Conservation (phyloP, 164 flowering plant species). For the Brasenia schreberi region DNA sequence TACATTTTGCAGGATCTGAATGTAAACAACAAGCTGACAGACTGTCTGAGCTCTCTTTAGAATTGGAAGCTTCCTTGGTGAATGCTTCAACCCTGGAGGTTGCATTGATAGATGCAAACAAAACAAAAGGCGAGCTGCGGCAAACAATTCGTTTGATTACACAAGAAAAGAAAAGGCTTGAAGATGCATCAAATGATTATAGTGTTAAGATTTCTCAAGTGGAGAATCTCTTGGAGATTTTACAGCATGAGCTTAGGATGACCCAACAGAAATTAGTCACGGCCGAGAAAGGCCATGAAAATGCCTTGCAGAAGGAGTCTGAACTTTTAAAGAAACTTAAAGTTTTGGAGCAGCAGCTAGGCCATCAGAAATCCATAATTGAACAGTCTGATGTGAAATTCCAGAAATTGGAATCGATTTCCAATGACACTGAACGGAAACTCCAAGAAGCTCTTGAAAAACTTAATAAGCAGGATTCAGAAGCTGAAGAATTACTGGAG, state of each 20-base stretch:
- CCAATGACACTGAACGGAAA: constrained; percentile 29
- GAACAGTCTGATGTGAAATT: constrained; percentile 38
- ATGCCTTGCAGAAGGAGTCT: constrained; percentile 39
- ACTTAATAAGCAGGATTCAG: constrained; percentile 26
- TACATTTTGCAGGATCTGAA: constrained; percentile 37
- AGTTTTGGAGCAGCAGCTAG: constrained; percentile 43
- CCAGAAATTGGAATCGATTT: constrained; percentile 41
- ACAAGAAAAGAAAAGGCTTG: constrained; percentile 34
- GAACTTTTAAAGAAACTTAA: constrained; percentile 55
- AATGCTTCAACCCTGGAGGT: constrained; percentile 52
- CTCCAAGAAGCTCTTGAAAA: constrained; percentile 36
- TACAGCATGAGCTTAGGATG: constrained; percentile 39
- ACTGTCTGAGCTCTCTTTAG: constrained; percentile 39
- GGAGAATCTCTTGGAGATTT: constrained; percentile 34
- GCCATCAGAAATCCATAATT: constrained; percentile 27
- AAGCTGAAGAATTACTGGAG: constrained; percentile 45
- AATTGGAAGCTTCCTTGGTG: constrained; percentile 43
- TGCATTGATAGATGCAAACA: constrained; percentile 39
- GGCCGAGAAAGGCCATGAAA: constrained; percentile 38
- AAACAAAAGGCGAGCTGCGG: constrained; percentile 48
- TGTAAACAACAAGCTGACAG: constrained; percentile 27
- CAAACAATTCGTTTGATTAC: constrained; percentile 27
- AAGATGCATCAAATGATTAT: constrained; percentile 31
- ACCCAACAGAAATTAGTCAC: constrained; percentile 39
- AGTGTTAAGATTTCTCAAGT: constrained; percentile 44